Percentiles rank a stretch among this genome's conserved stretches.
phyloP scores from a whole-genome alignment of 2,329 filamentous ascomycete genomes.

The Colletotrichum paranaense region DNA sequence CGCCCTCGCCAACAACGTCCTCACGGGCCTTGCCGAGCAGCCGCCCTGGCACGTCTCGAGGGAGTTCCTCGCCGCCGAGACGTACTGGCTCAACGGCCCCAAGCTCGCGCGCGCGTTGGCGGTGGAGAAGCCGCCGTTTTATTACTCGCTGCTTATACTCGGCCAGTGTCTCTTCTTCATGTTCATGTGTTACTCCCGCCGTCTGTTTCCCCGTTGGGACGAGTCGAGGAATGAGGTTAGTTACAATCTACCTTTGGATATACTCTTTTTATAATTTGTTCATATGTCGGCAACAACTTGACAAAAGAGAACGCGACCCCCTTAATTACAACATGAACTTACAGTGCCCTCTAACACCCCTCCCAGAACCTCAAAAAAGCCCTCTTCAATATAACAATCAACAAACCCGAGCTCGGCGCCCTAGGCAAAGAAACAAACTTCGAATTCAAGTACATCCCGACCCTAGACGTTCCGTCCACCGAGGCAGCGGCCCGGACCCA shows the following conservation, averaged over 20 bases:
- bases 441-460: constrained; percentile 77
- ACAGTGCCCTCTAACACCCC: constrained; percentile 16
- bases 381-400: constrained; percentile 69
- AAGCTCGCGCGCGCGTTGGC: constrained; percentile 70
- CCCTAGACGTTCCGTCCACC: constrained; percentile 50
- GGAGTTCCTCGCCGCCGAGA: constrained; percentile 75
- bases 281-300: too few relatives aligned
- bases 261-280: background rate
- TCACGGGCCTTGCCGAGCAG: constrained; percentile 72
- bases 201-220: constrained; percentile 52
- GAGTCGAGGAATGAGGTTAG: constrained; percentile 43
- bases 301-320: background rate
- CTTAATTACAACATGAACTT: background rate
- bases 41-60: constrained; percentile 74
- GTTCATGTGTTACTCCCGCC: constrained; percentile 59
- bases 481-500: constrained; percentile 29
- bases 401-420: constrained; percentile 67
- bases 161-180: constrained; percentile 77
- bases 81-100: constrained; percentile 77
- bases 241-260: background rate
- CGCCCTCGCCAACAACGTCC: constrained; percentile 80
- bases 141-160: constrained; percentile 69
- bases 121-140: constrained; percentile 65
- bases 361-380: constrained; percentile 41
- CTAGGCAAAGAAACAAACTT: constrained; percentile 73